These are phyloP conservation scores for Sporobolomyces roseus DNA, from an alignment of 768 basidiomycete genomes.

Conservation along the genomic window DNA sequence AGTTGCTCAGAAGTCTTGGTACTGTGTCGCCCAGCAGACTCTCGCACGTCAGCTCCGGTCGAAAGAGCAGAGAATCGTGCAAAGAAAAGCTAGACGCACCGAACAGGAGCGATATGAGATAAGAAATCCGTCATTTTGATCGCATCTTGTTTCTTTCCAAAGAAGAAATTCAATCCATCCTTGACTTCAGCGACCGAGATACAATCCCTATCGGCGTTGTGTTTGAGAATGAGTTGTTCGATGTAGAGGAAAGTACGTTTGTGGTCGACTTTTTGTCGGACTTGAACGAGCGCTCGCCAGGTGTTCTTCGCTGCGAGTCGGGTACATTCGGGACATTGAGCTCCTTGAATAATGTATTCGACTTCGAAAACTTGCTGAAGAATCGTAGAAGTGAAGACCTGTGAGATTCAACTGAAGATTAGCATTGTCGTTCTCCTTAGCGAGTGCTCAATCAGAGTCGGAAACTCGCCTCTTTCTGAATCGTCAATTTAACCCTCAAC, in stretches of 20 bases:
- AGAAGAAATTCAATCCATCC: slow-evolving; percentile 97
- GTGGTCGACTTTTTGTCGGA: slow-evolving; percentile 97
- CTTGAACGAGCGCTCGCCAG: slow-evolving; percentile 96
- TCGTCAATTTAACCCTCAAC: slow-evolving; percentile 84
- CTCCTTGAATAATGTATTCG: slow-evolving; percentile 88
- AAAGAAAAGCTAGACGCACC: slow-evolving; percentile 55
- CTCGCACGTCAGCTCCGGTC: not conserved
- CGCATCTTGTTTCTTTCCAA: slow-evolving; percentile 81
- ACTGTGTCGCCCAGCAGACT: slow-evolving; percentile 51
- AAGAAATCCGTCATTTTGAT: slow-evolving; percentile 97
- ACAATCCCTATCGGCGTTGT: slow-evolving; percentile 93
- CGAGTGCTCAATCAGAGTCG: no score
- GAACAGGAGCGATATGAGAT: slow-evolving; percentile 74
- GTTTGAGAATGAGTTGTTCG: slow-evolving; percentile 94
- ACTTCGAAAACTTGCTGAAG: slow-evolving; percentile 97
- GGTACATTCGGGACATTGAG: slow-evolving; percentile 91
- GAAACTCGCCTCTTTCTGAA: slow-evolving; percentile 88
- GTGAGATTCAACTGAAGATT: not conserved
- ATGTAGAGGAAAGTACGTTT: slow-evolving; percentile 97
- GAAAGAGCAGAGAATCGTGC: not conserved
- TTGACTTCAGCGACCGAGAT: slow-evolving; percentile 85
- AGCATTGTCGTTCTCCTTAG: not conserved
- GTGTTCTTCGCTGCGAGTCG: slow-evolving; percentile 96
- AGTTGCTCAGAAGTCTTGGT: slow-evolving; percentile 92
- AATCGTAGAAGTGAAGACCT: slow-evolving; percentile 90